Conservation (phyloP, 2,329 filamentous ascomycete genomes). For the Botryotinia globosa region DNA sequence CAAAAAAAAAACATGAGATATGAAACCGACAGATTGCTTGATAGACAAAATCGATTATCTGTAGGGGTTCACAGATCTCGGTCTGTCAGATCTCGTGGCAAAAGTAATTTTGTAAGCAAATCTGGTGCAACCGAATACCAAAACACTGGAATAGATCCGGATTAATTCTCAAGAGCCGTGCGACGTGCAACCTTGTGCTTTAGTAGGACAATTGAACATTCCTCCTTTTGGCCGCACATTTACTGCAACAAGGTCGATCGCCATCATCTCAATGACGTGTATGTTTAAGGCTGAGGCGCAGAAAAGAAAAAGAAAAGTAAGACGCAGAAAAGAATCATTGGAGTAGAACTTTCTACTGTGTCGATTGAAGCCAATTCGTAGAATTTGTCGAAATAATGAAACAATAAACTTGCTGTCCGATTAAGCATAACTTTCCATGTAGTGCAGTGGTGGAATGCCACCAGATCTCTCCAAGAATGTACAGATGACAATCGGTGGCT, state of each 20-base stretch:
- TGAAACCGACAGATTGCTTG: neutral
- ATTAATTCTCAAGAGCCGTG: neutral
- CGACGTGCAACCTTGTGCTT: conserved; percentile 1
- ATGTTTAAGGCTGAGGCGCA: conserved; percentile 8
- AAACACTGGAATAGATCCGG: neutral
- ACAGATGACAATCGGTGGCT: neutral
- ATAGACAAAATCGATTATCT: neutral
- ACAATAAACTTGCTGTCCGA: neutral
- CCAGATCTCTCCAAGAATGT: neutral
- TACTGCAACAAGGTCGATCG: neutral
- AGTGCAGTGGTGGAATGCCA: neutral
- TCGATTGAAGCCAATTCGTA: neutral
- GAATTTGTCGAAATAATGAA: neutral
- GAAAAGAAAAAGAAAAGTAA: neutral
- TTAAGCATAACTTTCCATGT: neutral
- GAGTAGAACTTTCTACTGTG: neutral
- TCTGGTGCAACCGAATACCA: conserved; percentile 12
- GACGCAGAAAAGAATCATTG: neutral
- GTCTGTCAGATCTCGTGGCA: conserved; percentile 1
- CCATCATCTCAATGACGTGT: neutral
- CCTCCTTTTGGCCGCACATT: neutral
- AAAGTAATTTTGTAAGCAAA: neutral
- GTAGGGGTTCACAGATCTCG: conserved; percentile 1
- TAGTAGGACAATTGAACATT: neutral
- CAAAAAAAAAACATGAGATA: neutral